A percentile compares a stretch with the other conserved stretches of the same genome.
These are phyloP conservation scores for Fusarium irregulare DNA, from an alignment of 2,329 filamentous ascomycete genomes.

Conservation along the genomic window DNA sequence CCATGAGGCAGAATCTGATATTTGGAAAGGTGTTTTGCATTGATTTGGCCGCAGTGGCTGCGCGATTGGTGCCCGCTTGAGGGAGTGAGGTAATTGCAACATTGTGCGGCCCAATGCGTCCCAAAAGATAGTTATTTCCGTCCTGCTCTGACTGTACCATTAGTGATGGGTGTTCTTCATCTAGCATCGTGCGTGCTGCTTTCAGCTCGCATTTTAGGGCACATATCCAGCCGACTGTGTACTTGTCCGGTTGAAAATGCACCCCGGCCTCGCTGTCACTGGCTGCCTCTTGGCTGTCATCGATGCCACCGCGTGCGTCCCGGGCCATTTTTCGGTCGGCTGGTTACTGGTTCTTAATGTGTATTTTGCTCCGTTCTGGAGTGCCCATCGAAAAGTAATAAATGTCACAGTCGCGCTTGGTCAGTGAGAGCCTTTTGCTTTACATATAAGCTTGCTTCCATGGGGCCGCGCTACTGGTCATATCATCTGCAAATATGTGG, in stretches of 20 bases:
- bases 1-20: not conserved
- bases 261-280: too few relatives aligned
- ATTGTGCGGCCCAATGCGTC: not conserved
- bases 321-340: fast-evolving
- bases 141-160: not conserved
- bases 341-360: fast-evolving
- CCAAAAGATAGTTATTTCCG: not conserved
- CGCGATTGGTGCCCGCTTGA: not conserved
- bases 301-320: not conserved
- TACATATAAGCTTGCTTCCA: too few relatives aligned
- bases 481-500: too few relatives aligned
- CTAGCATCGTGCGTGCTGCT: not conserved
- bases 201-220: not conserved
- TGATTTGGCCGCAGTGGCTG: not conserved
- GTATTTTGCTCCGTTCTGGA: too few relatives aligned
- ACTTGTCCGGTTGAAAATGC: not conserved
- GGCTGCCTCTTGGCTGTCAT: not conserved
- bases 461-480: too few relatives aligned
- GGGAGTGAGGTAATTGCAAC: not conserved
- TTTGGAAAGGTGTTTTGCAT: not conserved
- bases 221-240: constrained; percentile 1
- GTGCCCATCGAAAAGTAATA: fast-evolving
- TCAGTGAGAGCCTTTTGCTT: too few relatives aligned
- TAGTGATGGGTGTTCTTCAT: not conserved
- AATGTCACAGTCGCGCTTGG: too few relatives aligned